phyloP scores from a whole-genome alignment of 2,329 filamentous ascomycete species.

The Mollisia scopiformis region DNA sequence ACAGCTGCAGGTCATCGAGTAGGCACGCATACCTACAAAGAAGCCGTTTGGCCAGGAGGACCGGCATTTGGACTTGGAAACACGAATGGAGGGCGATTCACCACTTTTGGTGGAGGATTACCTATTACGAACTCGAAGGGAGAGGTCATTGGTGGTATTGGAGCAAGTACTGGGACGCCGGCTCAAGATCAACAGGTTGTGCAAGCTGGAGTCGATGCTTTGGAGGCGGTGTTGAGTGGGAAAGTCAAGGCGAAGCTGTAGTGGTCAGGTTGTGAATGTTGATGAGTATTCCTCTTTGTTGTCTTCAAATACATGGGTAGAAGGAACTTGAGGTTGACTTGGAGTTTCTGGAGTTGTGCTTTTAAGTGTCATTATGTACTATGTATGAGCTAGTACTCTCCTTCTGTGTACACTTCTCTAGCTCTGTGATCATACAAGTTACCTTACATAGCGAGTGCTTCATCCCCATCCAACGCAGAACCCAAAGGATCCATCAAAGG shows the following conservation, averaged over 20 bases:
- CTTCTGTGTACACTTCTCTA: not conserved
- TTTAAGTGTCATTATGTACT: not conserved
- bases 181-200: slow-evolving; percentile 57
- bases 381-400: not conserved
- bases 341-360: too few relatives aligned
- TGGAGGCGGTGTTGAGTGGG: slow-evolving; percentile 37
- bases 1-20: slow-evolving; percentile 57
- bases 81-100: slow-evolving; percentile 55
- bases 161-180: slow-evolving; percentile 57
- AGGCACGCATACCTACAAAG: slow-evolving; percentile 55
- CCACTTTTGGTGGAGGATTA: slow-evolving; percentile 55
- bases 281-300: too few relatives aligned
- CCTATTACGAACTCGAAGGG: slow-evolving; percentile 50
- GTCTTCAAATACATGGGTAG: too few relatives aligned
- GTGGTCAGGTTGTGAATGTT: not conserved
- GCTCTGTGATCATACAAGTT: not conserved
- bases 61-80: slow-evolving; percentile 54
- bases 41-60: slow-evolving; percentile 55
- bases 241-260: slow-evolving; percentile 45
- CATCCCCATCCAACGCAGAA: slow-evolving; percentile 37
- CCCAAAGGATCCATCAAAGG: slow-evolving; percentile 38
- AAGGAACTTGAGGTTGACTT: too few relatives aligned
- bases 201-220: slow-evolving; percentile 52
- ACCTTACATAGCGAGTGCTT: not conserved
- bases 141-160: slow-evolving; percentile 54